Base-by-base conservation (phyloP, 2,329 filamentous ascomycete species). In the Microcyclosporella mali region DNA sequence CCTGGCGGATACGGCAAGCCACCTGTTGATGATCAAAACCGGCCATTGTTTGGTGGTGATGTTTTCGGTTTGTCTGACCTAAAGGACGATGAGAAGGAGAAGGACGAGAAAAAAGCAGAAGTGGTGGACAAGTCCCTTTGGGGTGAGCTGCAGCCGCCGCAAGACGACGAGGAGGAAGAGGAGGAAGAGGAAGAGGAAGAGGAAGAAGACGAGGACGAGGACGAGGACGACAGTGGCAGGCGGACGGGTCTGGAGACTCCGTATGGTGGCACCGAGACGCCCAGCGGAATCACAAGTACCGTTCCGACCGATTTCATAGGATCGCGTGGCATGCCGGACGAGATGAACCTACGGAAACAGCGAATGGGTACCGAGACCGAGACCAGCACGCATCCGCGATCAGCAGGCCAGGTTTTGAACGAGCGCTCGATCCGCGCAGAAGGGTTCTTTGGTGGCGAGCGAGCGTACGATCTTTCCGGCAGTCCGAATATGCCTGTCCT, bases 1-100 rank as follows among this genome's bases (percentile, higher is more conserved):
- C 88, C 90, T 6, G 92, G 92, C 46, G 89, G 90, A 47, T 98
- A 90, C 73, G 92, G 92, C 38, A 97, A 97, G 64, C 90, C 92
- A 1, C 92, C 92, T 0, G 82, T 94, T 1, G 90, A 97, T 61
- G 92, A 97, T 56, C 85, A 87, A 64, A 94, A 95, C 64, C 75
- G 87, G 38, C 89, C 92, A 0, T 71, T 95, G 2, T 97, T 89
- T 61, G 92, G 90, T 40, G 90, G 92, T 54, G 92, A 98, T 65
- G 86, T 97, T 16, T 95, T 95, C 61, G 92, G 92, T 46, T 79
- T 94, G 36, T 63, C 79, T 42, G 75, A 55, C 10, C 41, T 46
- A 18, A 50, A 55, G 36, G 52, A 54, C 3, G 80, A 54, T 70
- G 79, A 52, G 75, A 77, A 50, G 80, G 79, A 55, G 76, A 78